Percentiles rank a stretch among this genome's conserved stretches.
Conservation (phyloP, 1,284 basidiomycete genomes). For the Chondrostereum purpureum region DNA sequence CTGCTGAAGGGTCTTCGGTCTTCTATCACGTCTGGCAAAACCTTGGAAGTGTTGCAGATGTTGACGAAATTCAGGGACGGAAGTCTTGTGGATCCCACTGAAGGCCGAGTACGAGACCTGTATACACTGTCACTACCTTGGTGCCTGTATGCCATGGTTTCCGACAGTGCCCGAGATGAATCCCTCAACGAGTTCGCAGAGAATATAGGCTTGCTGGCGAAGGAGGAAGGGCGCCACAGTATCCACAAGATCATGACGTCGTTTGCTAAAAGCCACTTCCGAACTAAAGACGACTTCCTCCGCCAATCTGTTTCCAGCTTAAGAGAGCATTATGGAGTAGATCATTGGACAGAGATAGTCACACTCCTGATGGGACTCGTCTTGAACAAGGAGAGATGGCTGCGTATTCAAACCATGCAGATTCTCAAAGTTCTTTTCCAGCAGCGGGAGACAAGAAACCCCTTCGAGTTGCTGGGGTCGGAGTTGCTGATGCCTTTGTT, state of each 20-base stretch:
- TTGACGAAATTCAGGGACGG: conserved; percentile 60
- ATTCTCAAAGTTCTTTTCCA: conserved; percentile 87
- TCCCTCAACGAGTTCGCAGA: conserved; percentile 67
- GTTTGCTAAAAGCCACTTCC: conserved; percentile 83
- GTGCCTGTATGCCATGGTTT: conserved; percentile 78
- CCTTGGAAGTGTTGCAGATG: conserved; percentile 65
- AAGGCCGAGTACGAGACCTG: conserved; percentile 74
- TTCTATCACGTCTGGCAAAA: conserved; percentile 59
- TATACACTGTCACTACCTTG: conserved; percentile 85
- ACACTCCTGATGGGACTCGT: conserved; percentile 81
- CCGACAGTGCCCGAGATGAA: conserved; percentile 51
- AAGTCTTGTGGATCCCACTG: conserved; percentile 67
- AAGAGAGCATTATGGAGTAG: conserved; percentile 72
- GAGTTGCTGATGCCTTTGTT: conserved; percentile 89
- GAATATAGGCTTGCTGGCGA: conserved; percentile 70
- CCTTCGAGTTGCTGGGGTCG: conserved; percentile 70
- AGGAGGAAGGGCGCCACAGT: conserved; percentile 64
- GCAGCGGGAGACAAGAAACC: conserved; percentile 72
- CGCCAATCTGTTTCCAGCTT: conserved; percentile 83
- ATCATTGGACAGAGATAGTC: conserved; percentile 71
- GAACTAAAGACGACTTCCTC: conserved; percentile 91
- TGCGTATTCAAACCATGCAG: conserved; percentile 79
- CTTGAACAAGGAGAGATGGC: conserved; percentile 81
- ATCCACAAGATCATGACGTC: conserved; percentile 85
- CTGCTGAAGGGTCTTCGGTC: conserved; percentile 81